These are phyloP conservation scores for Limnanthes douglasii DNA, from an alignment of 345 rosid species.

Conservation along the genomic window DNA sequence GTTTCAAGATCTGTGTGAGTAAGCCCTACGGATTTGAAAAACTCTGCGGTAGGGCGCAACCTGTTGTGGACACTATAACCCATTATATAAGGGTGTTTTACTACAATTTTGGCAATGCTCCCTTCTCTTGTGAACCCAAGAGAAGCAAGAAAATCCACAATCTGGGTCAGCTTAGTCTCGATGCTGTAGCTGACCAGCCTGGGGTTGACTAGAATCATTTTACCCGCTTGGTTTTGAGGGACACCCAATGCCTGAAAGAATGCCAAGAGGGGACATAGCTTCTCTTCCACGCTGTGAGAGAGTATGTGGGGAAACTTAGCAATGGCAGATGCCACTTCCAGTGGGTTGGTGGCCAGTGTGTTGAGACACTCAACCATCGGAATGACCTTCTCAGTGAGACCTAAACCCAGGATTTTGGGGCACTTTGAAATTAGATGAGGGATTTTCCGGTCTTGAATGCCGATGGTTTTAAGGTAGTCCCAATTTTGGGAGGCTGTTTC, in stretches of 20 bases:
- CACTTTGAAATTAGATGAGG: constrained; percentile 49
- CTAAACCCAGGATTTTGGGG: constrained; percentile 55
- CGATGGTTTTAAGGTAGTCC: constrained; percentile 41
- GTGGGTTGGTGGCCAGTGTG: constrained; percentile 29
- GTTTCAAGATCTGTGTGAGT: constrained; percentile 28
- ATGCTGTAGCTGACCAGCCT: constrained; percentile 73
- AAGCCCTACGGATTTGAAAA: constrained; percentile 41
- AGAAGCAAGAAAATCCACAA: constrained; percentile 40
- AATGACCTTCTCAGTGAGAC: constrained; percentile 43
- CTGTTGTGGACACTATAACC: constrained; percentile 54
- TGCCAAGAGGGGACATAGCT: constrained; percentile 72
- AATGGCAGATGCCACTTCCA: constrained; percentile 53
- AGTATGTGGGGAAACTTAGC: constrained; percentile 57
- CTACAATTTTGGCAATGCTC: constrained; percentile 49
- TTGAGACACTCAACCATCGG: constrained; percentile 61
- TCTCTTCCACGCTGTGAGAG: constrained; percentile 69
- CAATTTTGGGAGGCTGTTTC: constrained; percentile 65
- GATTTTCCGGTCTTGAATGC: constrained; percentile 60
- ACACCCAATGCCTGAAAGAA: constrained; percentile 67
- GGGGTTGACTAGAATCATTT: constrained; percentile 48
- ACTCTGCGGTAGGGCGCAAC: constrained; percentile 41
- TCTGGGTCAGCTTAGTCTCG: constrained; percentile 37
- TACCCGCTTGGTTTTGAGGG: constrained; percentile 61
- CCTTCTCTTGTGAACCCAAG: constrained; percentile 47
- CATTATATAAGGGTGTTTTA: constrained; percentile 54